phyloP scores from a whole-genome alignment of 2,329 filamentous ascomycete genomes.

The Cadophora luteo-olivacea region DNA sequence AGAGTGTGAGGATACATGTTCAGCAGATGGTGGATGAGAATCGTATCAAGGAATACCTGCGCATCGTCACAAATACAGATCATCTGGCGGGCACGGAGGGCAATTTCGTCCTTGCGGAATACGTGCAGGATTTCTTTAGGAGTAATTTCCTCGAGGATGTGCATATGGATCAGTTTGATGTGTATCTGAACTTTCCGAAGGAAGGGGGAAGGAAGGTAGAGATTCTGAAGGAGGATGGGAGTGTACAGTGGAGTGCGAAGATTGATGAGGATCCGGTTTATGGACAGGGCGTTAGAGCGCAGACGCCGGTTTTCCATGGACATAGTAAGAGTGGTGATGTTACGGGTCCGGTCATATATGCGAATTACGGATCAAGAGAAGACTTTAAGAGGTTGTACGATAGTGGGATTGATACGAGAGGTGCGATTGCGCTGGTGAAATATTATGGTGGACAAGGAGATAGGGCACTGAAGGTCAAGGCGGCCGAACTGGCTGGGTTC shows the following conservation, averaged over 20 bases:
- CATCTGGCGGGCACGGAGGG: conserved; percentile 96
- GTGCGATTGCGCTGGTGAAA: conserved; percentile 83
- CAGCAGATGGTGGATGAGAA: conserved; percentile 74
- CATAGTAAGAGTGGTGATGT: conserved; percentile 88
- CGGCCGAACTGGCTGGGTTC: conserved; percentile 85
- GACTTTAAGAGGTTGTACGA: conserved; percentile 80
- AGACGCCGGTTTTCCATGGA: conserved; percentile 85
- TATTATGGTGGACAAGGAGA: conserved; percentile 79
- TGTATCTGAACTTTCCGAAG: conserved; percentile 92
- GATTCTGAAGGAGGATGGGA: conserved; percentile 72
- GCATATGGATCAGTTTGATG: conserved; percentile 77
- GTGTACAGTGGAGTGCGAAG: conserved; percentile 76
- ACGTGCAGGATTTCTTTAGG: conserved; percentile 79
- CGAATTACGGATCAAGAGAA: conserved; percentile 85
- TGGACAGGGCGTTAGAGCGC: conserved; percentile 64
- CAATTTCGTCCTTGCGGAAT: conserved; percentile 84
- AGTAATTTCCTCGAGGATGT: conserved; percentile 78
- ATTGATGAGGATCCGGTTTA: conserved; percentile 83
- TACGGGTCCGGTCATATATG: conserved; percentile 86
- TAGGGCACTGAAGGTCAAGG: conserved; percentile 83
- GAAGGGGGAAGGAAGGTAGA: conserved; percentile 79
- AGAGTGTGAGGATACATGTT: conserved; percentile 78
- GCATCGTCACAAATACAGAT: conserved; percentile 81
- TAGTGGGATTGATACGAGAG: conserved; percentile 74
- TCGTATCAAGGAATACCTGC: conserved; percentile 74